A percentile compares a stretch with the other conserved stretches of the same genome.
These are phyloP conservation scores for Glomus cerebriforme DNA, from an alignment of 192 early-diverging fungal genomes.

Conservation along the genomic window DNA sequence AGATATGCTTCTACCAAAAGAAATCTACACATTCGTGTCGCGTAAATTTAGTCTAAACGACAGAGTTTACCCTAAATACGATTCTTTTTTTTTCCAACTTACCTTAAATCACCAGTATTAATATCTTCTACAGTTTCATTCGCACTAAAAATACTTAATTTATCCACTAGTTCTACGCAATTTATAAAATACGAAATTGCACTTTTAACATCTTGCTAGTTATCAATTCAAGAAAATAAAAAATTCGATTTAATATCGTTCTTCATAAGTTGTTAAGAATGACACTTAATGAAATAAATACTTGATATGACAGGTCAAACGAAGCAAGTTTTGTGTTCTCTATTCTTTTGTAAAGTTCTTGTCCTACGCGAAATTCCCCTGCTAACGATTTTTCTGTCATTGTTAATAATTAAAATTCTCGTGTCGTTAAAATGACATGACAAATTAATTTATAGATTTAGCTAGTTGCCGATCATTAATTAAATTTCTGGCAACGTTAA, in stretches of 20 bases:
- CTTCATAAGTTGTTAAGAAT: not conserved
- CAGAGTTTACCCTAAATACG: not conserved
- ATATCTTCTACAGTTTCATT: constrained; percentile 92
- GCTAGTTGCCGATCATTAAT: too few relatives aligned
- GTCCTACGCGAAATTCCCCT: constrained; percentile 35
- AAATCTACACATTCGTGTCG: constrained; percentile 42
- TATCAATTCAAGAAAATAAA: too few relatives aligned
- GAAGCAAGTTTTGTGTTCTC: constrained; percentile 49
- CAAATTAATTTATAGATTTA: too few relatives aligned
- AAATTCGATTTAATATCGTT: too few relatives aligned
- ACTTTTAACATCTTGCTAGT: constrained; percentile 50
- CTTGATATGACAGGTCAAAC: constrained; percentile 43
- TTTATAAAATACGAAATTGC: constrained; percentile 49
- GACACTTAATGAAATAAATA: not conserved
- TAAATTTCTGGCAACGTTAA: too few relatives aligned
- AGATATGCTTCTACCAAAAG: constrained; percentile 61
- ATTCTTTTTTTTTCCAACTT: not conserved
- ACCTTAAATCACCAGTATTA: constrained; percentile 75
- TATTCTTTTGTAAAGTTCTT: constrained; percentile 33
- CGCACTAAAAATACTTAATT: constrained; percentile 75
- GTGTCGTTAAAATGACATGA: too few relatives aligned
- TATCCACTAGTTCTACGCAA: constrained; percentile 52
- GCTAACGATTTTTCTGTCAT: not conserved
- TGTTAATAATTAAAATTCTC: not conserved
- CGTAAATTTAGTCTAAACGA: not conserved